Base-by-base conservation (phyloP, 371 early-diverging fungal species). In the Mortierella sp. region DNA sequence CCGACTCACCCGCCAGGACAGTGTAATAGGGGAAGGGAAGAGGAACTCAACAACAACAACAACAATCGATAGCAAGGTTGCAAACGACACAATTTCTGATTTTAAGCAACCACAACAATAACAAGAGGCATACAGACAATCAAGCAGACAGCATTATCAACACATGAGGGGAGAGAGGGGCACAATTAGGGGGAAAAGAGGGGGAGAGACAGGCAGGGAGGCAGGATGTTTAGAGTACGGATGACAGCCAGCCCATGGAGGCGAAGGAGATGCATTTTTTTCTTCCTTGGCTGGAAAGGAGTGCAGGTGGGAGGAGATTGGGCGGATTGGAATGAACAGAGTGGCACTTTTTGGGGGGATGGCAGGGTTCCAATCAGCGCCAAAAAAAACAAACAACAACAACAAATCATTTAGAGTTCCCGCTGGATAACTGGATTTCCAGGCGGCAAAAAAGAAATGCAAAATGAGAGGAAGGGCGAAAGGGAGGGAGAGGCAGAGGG, bases 51-150 rank as follows among this genome's bases (percentile, higher is more conserved):
- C 44, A 72, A 47, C 31, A 24, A 72, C 8, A 44, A 31, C 42
- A 48, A 31, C 24, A 50, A 70, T 13, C 31, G 63, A 63, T 16
- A 34, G 34, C 31, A 31, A 19, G 31, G 34, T 63, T 34, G 63
- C 63, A 63, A 63, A 63, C 63, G 34, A 63, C 63, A 63, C 63
- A 63, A 63, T 34, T 63, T 63, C 34, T 31, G 63, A 63, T 34
- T 63, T 63, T 63, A 63, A 63, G 63, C 63, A 63, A 63, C 63
- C 63, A 63, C 34, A 63, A 63, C 19, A 63, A 34, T 31, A 31
- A 34, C 14, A 63, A 24, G 19, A 60, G 5, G 26, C 4, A 57
- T 7, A 13, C 63, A 31, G 60, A 34, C 63, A 28, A 14, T 9
- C 63, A 34, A 31, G 16, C 28, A 28, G 19, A 13, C 63, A 63